These are phyloP conservation scores for Plasmodium relictum DNA, from an alignment of 169 alveolate genomes.

Conservation along the genomic window DNA sequence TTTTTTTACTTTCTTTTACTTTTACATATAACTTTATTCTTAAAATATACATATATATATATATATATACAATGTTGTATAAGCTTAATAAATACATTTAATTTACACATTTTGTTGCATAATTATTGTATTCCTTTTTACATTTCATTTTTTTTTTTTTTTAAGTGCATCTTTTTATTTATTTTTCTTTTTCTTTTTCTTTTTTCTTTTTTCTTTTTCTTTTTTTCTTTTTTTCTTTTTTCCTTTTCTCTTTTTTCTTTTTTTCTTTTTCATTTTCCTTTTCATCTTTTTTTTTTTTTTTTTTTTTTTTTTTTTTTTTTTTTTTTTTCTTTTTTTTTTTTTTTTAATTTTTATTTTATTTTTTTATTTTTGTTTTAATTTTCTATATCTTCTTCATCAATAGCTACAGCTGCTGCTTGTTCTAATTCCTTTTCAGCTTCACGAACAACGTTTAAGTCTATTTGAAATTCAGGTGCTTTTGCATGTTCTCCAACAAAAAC, in stretches of 20 bases:
- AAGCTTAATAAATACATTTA: no score
- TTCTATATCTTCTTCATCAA: constrained; percentile 91
- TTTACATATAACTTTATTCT: background rate
- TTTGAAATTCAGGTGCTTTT: constrained; percentile 93
- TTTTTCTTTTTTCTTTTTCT: background rate
- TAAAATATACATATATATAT: background rate
- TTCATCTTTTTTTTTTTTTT: background rate
- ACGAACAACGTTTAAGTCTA: constrained; percentile 90
- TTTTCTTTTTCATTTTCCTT: background rate
- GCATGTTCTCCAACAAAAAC: constrained; percentile 94
- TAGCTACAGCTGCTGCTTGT: constrained; percentile 94
- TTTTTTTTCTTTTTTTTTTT: background rate
- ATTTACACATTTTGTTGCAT: background rate
- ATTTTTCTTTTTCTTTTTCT: background rate
- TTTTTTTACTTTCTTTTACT: background rate
- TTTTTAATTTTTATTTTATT: background rate
- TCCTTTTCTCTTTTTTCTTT: background rate
- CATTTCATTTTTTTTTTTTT: constrained; percentile 3
- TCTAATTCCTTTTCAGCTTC: constrained; percentile 92
- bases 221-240: background rate
- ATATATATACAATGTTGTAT: background rate
- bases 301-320: background rate
- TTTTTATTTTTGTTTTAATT: constrained; percentile 5
- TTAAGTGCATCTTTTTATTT: background rate
- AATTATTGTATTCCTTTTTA: background rate